phyloP scores from a whole-genome alignment of 2,329 filamentous ascomycete species.

The Endothia cerciana region DNA sequence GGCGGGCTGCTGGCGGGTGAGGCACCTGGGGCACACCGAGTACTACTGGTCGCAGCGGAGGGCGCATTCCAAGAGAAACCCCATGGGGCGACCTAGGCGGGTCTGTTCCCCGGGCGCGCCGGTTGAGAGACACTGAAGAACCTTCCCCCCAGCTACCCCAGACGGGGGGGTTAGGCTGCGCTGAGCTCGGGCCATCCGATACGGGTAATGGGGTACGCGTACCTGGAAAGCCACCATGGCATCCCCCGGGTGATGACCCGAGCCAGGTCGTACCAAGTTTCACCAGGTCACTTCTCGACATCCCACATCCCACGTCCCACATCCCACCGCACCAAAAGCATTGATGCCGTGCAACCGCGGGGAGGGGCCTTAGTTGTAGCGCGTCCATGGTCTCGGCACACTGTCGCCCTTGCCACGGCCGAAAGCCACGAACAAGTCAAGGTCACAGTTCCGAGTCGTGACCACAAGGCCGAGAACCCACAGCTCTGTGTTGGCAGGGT shows the following conservation, averaged over 20 bases:
- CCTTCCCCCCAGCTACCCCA: not conserved
- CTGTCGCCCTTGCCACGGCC: constrained; percentile 5
- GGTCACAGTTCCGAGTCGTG: constrained; percentile 5
- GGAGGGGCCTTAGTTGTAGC: not conserved
- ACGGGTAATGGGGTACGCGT: not conserved
- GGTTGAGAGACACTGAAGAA: not conserved
- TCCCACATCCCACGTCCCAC: not conserved
- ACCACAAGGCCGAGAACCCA: not conserved
- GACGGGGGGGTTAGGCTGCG: not conserved
- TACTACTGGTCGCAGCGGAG: too few species aligned
- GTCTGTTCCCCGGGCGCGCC: not conserved
- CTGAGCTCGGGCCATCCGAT: not conserved
- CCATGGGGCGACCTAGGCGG: constrained; percentile 1
- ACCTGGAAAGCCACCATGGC: not conserved
- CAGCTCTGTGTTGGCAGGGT: constrained; percentile 5
- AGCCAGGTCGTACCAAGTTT: too few species aligned
- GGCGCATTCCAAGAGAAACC: not conserved
- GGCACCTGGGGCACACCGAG: too few species aligned
- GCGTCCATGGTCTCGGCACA: not conserved
- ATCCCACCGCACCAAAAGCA: not conserved
- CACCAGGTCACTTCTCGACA: too few species aligned
- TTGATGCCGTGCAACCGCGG: not conserved
- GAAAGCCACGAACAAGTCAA: not conserved
- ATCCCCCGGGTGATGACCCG: not conserved
- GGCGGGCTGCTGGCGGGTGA: not conserved